Conservation (phyloP, 202 grass and related monocot species). For the Zizania palustris region DNA sequence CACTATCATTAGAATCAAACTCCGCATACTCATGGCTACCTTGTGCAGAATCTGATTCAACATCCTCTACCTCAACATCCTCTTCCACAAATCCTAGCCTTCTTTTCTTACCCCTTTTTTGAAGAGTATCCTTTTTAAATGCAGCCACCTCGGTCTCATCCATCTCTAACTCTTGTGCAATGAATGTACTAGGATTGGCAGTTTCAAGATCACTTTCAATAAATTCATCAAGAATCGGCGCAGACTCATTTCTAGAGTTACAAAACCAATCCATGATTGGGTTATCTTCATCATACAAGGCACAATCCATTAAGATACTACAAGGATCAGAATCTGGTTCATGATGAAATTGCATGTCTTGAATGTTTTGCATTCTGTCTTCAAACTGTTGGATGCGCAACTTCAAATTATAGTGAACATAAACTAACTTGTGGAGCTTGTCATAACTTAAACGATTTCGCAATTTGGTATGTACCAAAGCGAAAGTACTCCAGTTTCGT, state of each 20-base stretch:
- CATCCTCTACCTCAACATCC: no score
- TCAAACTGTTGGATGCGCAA: neutral
- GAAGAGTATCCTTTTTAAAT: no score
- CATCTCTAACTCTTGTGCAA: no score
- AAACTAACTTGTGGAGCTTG: conserved; percentile 1
- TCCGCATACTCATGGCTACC: no score
- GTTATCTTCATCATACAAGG: neutral
- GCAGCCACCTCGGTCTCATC: no score
- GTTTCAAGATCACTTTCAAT: no score
- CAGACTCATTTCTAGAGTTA: neutral
- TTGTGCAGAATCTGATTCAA: no score
- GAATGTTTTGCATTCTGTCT: neutral
- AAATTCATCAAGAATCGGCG: neutral
- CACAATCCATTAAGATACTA: neutral
- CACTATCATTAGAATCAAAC: no score
- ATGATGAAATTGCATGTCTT: no score
- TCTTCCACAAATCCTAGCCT: no score
- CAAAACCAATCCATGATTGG: neutral
- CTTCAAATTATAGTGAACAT: conserved; percentile 1
- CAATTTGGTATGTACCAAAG: neutral
- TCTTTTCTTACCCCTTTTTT: no score
- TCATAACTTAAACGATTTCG: neutral
- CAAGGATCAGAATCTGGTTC: neutral
- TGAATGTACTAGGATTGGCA: no score
- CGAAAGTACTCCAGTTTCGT: neutral